Evolutionary conservation across 495 filamentous ascomycete species (phyloP).

Genomic region (Melanomma pulvis-pyrius): DNA sequence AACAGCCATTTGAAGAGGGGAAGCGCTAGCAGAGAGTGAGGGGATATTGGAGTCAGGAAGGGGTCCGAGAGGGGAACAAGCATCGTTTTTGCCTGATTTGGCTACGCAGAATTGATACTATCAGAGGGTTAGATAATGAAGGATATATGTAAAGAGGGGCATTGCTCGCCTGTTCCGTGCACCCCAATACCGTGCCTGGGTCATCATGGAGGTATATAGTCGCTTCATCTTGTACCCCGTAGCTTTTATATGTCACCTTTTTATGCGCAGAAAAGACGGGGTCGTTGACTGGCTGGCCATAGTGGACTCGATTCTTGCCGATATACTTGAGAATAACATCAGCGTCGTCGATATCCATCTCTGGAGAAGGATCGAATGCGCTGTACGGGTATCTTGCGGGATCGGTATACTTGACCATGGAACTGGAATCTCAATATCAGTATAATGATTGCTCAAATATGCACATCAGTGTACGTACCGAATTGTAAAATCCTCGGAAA

Average conservation of each 20-base stretch:
- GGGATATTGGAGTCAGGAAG: neutral
- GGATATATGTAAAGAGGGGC: too few relatives aligned
- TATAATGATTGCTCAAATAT: neutral
- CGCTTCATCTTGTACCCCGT: neutral
- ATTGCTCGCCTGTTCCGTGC: neutral
- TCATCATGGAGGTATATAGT: slow-evolving; percentile 9
- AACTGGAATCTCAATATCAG: neutral
- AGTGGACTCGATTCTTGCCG: neutral
- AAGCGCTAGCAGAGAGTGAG: neutral
- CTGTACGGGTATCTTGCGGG: neutral
- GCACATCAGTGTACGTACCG: neutral
- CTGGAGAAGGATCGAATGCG: neutral
- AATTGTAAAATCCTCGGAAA: neutral
- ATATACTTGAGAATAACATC: neutral
- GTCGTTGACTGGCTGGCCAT: slow-evolving; percentile 10
- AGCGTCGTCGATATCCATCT: neutral
- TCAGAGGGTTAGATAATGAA: neutral
- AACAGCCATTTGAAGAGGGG: neutral
- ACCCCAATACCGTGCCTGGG: neutral
- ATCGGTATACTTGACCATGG: neutral
- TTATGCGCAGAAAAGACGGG: slow-evolving; percentile 14
- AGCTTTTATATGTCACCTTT: neutral
- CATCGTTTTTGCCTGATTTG: neutral
- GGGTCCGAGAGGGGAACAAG: neutral
- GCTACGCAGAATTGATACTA: slow-evolving; percentile 7